Conservation (phyloP, 1,284 basidiomycete genomes). For the Laetiporus sulphureus region DNA sequence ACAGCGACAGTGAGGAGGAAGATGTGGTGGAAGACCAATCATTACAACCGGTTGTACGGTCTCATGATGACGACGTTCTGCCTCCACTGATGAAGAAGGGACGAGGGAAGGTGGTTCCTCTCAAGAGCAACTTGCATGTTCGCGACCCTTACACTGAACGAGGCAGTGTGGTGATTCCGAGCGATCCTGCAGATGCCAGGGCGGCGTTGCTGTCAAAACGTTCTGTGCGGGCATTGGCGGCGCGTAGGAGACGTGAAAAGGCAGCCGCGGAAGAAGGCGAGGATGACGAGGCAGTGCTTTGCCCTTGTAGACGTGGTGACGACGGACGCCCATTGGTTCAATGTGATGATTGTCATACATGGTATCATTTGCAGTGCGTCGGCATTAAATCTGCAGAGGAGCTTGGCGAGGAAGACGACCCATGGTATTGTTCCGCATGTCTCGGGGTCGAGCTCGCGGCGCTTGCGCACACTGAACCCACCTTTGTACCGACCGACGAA, state of each 20-base stretch:
- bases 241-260: constrained; percentile 27
- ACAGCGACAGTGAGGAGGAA: constrained; percentile 43
- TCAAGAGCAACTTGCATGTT: constrained; percentile 33
- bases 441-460: constrained; percentile 31
- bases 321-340: constrained; percentile 69
- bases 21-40: constrained; percentile 24
- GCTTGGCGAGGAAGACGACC: constrained; percentile 67
- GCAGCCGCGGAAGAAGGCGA: constrained; percentile 28
- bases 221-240: constrained; percentile 52
- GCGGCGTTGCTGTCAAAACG: constrained; percentile 64
- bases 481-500: constrained; percentile 56
- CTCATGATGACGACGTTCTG: constrained; percentile 25
- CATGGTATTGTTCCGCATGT: constrained; percentile 65
- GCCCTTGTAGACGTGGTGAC: constrained; percentile 59
- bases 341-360: constrained; percentile 66
- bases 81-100: constrained; percentile 33
- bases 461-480: constrained; percentile 42
- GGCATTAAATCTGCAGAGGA: constrained; percentile 55
- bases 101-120: constrained; percentile 56
- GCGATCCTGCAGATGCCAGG: constrained; percentile 67
- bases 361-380: constrained; percentile 74
- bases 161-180: constrained; percentile 37
- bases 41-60: constrained; percentile 23
- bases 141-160: constrained; percentile 11
- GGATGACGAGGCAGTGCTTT: constrained; percentile 41